Conservation (phyloP, 371 early-diverging fungal species). For the Agmasoma carcini region DNA sequence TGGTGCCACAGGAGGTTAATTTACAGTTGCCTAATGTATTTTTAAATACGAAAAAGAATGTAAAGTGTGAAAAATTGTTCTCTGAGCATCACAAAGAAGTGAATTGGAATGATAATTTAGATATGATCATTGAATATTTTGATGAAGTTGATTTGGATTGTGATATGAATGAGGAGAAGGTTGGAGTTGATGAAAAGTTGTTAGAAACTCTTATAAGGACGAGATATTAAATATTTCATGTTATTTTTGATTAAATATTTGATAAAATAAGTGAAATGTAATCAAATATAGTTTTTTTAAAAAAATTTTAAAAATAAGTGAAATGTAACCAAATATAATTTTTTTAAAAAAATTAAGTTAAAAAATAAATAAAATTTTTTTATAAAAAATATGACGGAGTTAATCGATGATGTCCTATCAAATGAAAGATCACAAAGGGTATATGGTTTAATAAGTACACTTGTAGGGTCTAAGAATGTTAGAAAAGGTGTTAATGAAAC, state of each 20-base stretch:
- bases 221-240: too few species aligned
- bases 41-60: slow-evolving; percentile 34
- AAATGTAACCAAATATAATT: too few species aligned
- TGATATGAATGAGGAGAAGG: neutral
- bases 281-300: too few species aligned
- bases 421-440: slow-evolving; percentile 73
- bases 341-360: too few species aligned
- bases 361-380: too few species aligned
- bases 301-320: too few species aligned
- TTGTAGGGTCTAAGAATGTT: slow-evolving; percentile 87
- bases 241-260: too few species aligned
- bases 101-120: slow-evolving; percentile 29
- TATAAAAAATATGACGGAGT: too few species aligned
- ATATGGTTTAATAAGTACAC: slow-evolving; percentile 80
- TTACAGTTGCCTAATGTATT: slow-evolving; percentile 49
- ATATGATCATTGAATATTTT: slow-evolving; percentile 22
- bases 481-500: slow-evolving; percentile 98
- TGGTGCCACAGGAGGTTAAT: slow-evolving; percentile 43
- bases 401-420: slow-evolving; percentile 49
- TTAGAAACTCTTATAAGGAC: neutral
- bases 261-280: too few species aligned
- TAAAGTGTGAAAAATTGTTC: slow-evolving; percentile 13
- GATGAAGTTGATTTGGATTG: slow-evolving; percentile 15
- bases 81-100: neutral
- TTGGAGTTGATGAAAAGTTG: neutral